Evolutionary conservation across 2,329 filamentous ascomycete genomes (phyloP), one percentile per base, ranked within the genome.

Genomic region (Zasmidium angulare): DNA sequence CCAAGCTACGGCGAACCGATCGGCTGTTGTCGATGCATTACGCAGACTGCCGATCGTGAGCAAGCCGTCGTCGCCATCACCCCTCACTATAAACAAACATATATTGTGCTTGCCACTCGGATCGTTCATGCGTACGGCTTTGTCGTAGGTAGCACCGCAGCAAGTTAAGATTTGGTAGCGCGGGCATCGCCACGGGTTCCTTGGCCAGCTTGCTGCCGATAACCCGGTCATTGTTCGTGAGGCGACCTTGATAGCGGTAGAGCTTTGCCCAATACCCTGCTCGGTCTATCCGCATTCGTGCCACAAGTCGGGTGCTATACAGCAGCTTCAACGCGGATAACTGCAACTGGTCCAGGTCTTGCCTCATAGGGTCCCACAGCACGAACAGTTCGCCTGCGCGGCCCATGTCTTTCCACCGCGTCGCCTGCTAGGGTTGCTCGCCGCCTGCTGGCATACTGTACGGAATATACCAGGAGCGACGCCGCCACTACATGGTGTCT

Each of bases 131-230:
- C 58, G 57, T 55, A 26, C 53, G 53, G 29, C 36, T 55, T 51
- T 47, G n/a, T 46, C 23, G 21, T 36, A 24, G 46, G 61, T 61
- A 40, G 59, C 53, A 64, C 62, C n/a, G 48, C 62, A 57, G 53
- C 50, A 54, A 29, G 43, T 50, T 50, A 55, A 64, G 54, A 60
- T 64, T 62, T 56, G 61, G 61, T 60, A 63, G 58, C 61, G 61
- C 55, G 56, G 50, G 56, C 31, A 48, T 49, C 53, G 51, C 60
- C 58, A 58, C 55, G 53, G 54, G 54, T 40, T 58, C 49, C 52
- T 54, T 56, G 56, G 50, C 56, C 50, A 59, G 63, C 56, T 36
- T 53, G 57, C 62, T 50, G 62, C 63, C 63, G 56, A 61, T 55
- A 63, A 61, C 63, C 63, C 58, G 63, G 63, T 63, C 56, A 40